Base-by-base conservation (phyloP, 2,329 filamentous ascomycete genomes). In the Cytospora paraplurivora region DNA sequence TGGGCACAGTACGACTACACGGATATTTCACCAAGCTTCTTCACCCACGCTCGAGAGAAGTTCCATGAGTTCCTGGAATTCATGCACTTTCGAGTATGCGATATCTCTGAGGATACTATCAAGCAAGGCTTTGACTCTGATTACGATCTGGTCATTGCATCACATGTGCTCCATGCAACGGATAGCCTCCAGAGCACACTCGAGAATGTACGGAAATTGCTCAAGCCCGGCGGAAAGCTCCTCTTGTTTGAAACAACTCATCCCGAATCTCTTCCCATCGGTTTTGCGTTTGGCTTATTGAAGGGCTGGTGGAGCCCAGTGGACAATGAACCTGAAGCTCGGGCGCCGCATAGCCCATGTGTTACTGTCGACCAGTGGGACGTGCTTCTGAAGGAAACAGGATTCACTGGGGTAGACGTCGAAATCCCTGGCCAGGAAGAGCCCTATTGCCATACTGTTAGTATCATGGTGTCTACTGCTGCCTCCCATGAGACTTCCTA, bases 41-140 rank as follows among this genome's bases (percentile, higher is more conserved):
- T 56, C 12, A n/a, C 11, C 19, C 5, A 21, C 11, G 53, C 53
- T 3, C 53, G 34, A 3, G 13, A 44, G 34, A 13, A n/a, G 5
- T 56, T 56, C n/a, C 15, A 38, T 7, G 21, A 58, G 15, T 58
- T 37, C 6, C 11, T 15, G 38, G n/a, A 58, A 8, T 33, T 21
- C 27, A 44, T 58, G 10, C 13, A 32, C 1, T 56, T 56, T 8
- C 33, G 53, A 19, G 37, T 38, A 4, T 32, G 17, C 7, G 53
- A 56, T 7, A n/a, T n/a, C 53, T 21, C 34, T 8, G 21, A n/a
- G 4, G 53, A 56, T 21, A 15, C 32, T 37, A 5, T 12, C 4
- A 38, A 38, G 15, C 53, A 56, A n/a, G 72, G 72, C 10, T 69
- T 73, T 47, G 71, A 72, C 41, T 68, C 66, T 1, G 65, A 67